A percentile compares a stretch with the other conserved stretches of the same genome.
These are phyloP conservation scores for Wakefieldia striispora DNA, from an alignment of 768 basidiomycete species.

Conservation along the genomic window DNA sequence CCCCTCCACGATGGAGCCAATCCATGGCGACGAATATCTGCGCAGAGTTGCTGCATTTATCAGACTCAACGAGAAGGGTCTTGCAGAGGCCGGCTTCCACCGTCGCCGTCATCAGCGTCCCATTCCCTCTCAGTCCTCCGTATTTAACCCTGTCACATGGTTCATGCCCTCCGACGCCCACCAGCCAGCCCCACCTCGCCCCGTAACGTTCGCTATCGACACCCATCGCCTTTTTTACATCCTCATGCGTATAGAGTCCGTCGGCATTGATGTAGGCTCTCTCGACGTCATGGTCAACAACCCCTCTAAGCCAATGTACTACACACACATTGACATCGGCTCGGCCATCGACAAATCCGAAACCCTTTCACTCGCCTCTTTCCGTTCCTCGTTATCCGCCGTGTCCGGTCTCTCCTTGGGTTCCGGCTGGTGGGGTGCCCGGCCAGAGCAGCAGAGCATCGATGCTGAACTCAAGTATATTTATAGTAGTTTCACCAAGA, in stretches of 20 bases:
- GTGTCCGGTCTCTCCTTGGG: slow-evolving; percentile 77
- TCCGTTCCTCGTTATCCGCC: slow-evolving; percentile 72
- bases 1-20: slow-evolving; percentile 40
- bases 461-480: slow-evolving; percentile 81
- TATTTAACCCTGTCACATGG: slow-evolving; percentile 66
- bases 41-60: slow-evolving; percentile 69
- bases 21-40: slow-evolving; percentile 75
- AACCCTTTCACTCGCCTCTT: slow-evolving; percentile 67
- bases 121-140: slow-evolving; percentile 34
- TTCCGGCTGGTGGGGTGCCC: slow-evolving; percentile 63
- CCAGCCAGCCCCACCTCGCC: slow-evolving; percentile 42
- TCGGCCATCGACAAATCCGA: slow-evolving; percentile 63
- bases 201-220: slow-evolving; percentile 68
- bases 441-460: slow-evolving; percentile 52
- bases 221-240: slow-evolving; percentile 86
- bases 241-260: slow-evolving; percentile 80
- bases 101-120: slow-evolving; percentile 44
- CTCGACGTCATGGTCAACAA: slow-evolving; percentile 74
- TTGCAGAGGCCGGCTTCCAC: slow-evolving; percentile 63
- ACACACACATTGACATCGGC: slow-evolving; percentile 52
- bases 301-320: slow-evolving; percentile 76
- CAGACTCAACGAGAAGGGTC: slow-evolving; percentile 64
- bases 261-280: slow-evolving; percentile 73
- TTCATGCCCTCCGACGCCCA: slow-evolving; percentile 32
- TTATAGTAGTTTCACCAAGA: slow-evolving; percentile 87